These are phyloP conservation scores for Aspergillus sergii DNA, from an alignment of 2,329 filamentous ascomycete genomes.

Conservation along the genomic window DNA sequence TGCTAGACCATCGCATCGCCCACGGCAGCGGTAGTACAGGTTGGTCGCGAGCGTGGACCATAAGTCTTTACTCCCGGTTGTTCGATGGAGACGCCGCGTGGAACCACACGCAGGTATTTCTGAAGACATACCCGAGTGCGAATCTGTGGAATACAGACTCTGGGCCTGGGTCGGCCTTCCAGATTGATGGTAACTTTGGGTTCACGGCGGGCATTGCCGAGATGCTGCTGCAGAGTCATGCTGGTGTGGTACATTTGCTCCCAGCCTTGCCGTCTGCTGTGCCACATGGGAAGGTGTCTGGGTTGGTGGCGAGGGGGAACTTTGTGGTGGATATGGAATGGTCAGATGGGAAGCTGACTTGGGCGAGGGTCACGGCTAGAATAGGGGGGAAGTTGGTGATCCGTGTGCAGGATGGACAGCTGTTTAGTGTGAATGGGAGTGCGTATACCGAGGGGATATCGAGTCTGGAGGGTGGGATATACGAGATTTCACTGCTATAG, in stretches of 20 bases:
- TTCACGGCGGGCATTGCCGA: conserved; percentile 48
- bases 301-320: conserved; percentile 37
- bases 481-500: neutral
- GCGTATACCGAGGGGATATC: neutral
- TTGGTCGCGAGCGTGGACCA: conserved; percentile 53
- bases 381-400: neutral
- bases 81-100: conserved; percentile 37
- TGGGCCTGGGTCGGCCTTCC: conserved; percentile 39
- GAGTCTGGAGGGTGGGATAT: neutral
- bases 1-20: conserved; percentile 11
- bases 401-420: conserved; percentile 7
- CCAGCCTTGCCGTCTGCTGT: conserved; percentile 39
- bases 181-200: conserved; percentile 55
- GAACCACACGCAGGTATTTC: conserved; percentile 39
- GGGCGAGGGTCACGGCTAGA: conserved; percentile 15
- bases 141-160: conserved; percentile 19
- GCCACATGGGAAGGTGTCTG: conserved; percentile 31
- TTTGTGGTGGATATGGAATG: conserved; percentile 41
- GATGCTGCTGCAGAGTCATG: conserved; percentile 44
- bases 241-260: conserved; percentile 34
- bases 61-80: conserved; percentile 51
- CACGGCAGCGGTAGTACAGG: conserved; percentile 47
- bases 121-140: conserved; percentile 9
- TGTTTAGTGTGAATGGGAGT: conserved; percentile 7
- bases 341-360: conserved; percentile 19